These are phyloP conservation scores for Quercus robur DNA, from an alignment of 306 rosid genomes.

Conservation along the genomic window DNA sequence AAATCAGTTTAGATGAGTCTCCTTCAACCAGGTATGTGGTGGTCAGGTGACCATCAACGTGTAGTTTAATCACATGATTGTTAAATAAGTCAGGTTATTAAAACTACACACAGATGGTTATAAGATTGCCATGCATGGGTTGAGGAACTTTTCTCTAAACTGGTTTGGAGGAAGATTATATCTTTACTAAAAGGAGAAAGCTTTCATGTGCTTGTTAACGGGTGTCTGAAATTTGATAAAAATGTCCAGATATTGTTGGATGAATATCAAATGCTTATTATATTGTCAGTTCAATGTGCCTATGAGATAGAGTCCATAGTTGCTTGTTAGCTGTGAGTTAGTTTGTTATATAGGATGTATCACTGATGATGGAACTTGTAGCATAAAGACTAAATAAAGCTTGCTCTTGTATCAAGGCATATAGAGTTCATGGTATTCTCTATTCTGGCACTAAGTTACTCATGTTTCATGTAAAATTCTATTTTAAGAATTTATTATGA, in stretches of 20 bases:
- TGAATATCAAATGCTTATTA: too few species aligned
- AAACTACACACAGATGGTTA: too few species aligned
- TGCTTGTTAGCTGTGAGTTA: background rate
- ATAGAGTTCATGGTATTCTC: background rate
- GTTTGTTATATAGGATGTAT: background rate
- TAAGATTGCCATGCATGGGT: too few species aligned
- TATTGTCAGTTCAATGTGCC: background rate
- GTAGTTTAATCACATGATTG: too few species aligned
- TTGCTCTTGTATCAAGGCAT: background rate
- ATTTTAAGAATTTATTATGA: background rate
- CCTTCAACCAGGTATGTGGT: too few species aligned
- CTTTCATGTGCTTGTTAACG: background rate
- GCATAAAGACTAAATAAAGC: background rate
- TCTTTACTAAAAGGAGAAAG: too few species aligned
- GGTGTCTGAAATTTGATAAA: background rate
- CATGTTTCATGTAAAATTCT: background rate
- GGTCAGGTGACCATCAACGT: too few species aligned
- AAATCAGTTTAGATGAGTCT: too few species aligned
- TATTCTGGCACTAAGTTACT: background rate
- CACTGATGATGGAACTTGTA: background rate
- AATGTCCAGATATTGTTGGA: background rate
- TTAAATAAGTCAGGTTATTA: too few species aligned
- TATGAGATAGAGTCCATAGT: background rate
- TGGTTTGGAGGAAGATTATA: too few species aligned
- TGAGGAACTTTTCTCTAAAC: too few species aligned